Evolutionary conservation across 306 rosid genomes (phyloP), one percentile per base, ranked within the genome.

Genomic region (Pterocarpus macrocarpus): DNA sequence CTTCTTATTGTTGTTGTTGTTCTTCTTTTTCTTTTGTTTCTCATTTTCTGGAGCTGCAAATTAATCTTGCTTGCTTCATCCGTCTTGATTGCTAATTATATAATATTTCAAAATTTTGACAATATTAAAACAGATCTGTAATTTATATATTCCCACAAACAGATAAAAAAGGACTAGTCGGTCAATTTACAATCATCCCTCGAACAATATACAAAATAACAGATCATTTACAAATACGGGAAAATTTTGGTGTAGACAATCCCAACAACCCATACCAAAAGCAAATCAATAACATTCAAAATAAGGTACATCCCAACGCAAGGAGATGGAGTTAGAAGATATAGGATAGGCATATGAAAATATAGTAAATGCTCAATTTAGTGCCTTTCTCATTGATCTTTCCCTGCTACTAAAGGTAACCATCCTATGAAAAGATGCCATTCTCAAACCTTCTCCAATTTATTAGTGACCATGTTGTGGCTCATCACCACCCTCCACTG

Each of bases 401-500:
- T 74, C 84, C 65, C 73, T 44, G 7, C 45, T 53, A 53, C 47
- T 75, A 67, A 71, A 22, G 28, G 28, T 22, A 22, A 22, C 47
- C 85, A 82, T 82, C 66, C 77, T 70, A 49, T 75, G 79, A 14
- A 82, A 83, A 41, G 78, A 76, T n/a, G 52, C 77, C 22, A 80
- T 58, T 78, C 90, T 69, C 66, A 85, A 81, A 2, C 79, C 66
- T 82, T 22, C 28, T 22, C 28, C 28, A 82, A 2, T 79, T 71
- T 3, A 52, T 75, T 61, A 22, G 30, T 5, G 8, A 45, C 9
- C 33, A 14, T 53, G 75, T 22, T n/a, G 67, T 22, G 72, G 58
- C 66, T 55, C 61, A 5, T 2, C 73, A 70, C 82, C 43, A 75
- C 75, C 79, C 38, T 78, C 84, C 10, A 22, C 4, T 0, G 69